These are phyloP conservation scores for Friedmanniomyces endolithicus DNA, from an alignment of 495 filamentous ascomycete species.

Conservation along the genomic window DNA sequence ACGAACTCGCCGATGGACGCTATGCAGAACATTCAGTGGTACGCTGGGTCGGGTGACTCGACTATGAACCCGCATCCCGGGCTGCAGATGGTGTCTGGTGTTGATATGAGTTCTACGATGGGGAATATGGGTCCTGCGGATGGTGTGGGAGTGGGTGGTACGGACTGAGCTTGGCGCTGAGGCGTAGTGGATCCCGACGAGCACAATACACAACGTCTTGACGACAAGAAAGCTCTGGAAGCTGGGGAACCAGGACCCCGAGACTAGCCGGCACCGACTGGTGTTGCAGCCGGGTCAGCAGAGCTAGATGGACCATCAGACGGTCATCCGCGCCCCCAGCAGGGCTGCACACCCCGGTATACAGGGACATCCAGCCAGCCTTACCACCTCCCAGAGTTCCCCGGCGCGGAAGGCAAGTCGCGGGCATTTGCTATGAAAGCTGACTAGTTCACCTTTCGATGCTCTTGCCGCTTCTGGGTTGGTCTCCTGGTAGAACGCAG, in stretches of 20 bases:
- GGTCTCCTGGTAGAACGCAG: background rate
- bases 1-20: background rate
- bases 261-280: too few relatives aligned
- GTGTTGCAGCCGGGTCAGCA: too few relatives aligned
- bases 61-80: background rate
- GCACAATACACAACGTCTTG: too few relatives aligned
- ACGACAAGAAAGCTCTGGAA: too few relatives aligned
- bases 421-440: background rate
- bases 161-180: slow-evolving; percentile 1
- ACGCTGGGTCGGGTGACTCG: background rate
- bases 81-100: background rate
- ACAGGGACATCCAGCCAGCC: too few relatives aligned
- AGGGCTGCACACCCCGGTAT: too few relatives aligned
- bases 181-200: background rate
- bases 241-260: too few relatives aligned
- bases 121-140: too few relatives aligned
- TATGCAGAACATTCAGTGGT: background rate
- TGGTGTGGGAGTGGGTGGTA: background rate
- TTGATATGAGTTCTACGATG: background rate
- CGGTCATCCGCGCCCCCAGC: too few relatives aligned
- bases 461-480: background rate
- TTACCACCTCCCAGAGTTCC: too few relatives aligned
- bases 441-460: background rate
- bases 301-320: too few relatives aligned
- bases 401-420: too few relatives aligned